Evolutionary conservation across 495 filamentous ascomycete genomes (phyloP), one percentile per base, ranked within the genome.

Genomic region (Trichocladium uniseriatum): DNA sequence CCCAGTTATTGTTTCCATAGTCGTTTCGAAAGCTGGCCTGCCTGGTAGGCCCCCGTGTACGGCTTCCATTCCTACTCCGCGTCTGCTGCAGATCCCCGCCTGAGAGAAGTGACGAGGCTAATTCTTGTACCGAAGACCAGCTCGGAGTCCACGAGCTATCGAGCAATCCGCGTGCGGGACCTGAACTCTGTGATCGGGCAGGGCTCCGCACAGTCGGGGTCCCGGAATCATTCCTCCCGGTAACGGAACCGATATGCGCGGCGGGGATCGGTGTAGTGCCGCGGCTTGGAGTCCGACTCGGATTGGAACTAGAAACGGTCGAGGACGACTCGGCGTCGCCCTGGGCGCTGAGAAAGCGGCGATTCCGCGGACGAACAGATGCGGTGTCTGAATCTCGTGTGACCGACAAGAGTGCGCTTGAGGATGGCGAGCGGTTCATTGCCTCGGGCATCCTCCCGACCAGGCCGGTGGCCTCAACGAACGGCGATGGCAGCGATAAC

Each of bases 121-220:
- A 62, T 22, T 64, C 69, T 35, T 68, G 62, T 0, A 75, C 62
- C 8, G 70, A 68, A 1, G 71, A 59, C 72, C 72, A 75, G 49
- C 64, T 72, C 6, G 71, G 64, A 1, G 66, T 45, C 71, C 70
- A 75, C 6, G 69, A 68, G 8, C 61, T 63, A 27, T 65, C 67
- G 6, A 73, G 54, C 13, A 75, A 53, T 5, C 68, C 64, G n/a
- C 60, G 54, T 5, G 56, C 59, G 20, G 53, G 61, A 5, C 60
- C 63, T 5, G 62, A 57, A 24, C 61, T 70, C 38, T 63, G 66
- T 21, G 57, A 53, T 41, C 60, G 63, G 7, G 63, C 38, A 6
- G 54, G 47, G 35, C 54, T 60, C 44, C 49, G 54, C 6, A 64
- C 59, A 46, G 65, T 47, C 20, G 59, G 45, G 15, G 54, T 58